These are phyloP conservation scores for Tulasnella sp. DNA, from an alignment of 768 basidiomycete genomes.

Conservation along the genomic window DNA sequence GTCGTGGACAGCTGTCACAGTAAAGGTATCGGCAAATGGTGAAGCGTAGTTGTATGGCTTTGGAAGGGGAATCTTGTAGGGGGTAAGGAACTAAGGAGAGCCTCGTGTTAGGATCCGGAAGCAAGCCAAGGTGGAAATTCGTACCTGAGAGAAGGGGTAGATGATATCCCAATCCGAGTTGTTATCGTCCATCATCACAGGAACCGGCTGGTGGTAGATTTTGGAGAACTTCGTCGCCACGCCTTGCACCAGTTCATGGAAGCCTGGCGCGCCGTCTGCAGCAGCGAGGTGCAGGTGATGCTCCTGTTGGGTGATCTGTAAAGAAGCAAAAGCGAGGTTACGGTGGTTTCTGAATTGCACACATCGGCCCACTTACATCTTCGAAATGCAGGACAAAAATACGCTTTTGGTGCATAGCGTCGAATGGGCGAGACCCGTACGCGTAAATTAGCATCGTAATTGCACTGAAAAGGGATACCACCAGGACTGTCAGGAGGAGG, in stretches of 20 bases:
- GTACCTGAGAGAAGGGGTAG: conserved; percentile 76
- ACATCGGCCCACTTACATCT: conserved; percentile 59
- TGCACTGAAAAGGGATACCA: conserved; percentile 54
- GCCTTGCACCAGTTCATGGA: conserved; percentile 60
- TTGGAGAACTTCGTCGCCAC: conserved; percentile 65
- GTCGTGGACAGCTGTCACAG: conserved; percentile 62
- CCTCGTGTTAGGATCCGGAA: background rate
- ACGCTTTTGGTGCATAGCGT: conserved; percentile 83
- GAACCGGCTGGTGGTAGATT: conserved; percentile 47
- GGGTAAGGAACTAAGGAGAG: conserved; percentile 69
- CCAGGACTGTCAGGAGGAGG: conserved; percentile 50
- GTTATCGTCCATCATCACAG: conserved; percentile 69
- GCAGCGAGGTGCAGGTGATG: conserved; percentile 79
- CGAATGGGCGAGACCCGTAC: conserved; percentile 60
- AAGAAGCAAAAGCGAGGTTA: background rate
- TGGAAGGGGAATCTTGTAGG: conserved; percentile 75
- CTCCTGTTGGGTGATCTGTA: conserved; percentile 69
- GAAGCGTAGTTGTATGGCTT: conserved; percentile 54
- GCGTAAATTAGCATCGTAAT: conserved; percentile 63
- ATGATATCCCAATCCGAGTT: conserved; percentile 89
- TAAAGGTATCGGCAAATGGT: conserved; percentile 50
- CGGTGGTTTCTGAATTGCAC: conserved; percentile 19
- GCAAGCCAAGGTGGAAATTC: conserved; percentile 37
- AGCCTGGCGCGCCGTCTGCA: conserved; percentile 82
- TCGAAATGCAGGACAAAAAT: conserved; percentile 82